Evolutionary conservation across 305 asterid genomes (phyloP), one percentile per base, ranked within the genome.

Genomic region (Ruellia speciosa): DNA sequence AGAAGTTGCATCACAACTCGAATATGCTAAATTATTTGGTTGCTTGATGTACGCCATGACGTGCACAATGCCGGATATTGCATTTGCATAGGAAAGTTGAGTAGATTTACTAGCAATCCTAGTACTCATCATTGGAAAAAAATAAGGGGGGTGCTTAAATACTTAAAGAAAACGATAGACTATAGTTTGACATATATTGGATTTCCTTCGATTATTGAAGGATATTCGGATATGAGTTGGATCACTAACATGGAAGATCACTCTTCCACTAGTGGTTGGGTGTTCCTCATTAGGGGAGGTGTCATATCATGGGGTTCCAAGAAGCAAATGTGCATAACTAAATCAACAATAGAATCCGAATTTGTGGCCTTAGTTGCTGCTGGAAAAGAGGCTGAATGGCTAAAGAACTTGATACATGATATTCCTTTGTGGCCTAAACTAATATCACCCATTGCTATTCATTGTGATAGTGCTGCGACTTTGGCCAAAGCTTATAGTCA

Each of bases 31-130:
- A 5, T 19, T 45, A 0, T 12, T 43, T 17, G 40, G 63, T 5
- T 11, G 53, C 17, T n/a, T 43, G 0, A 58, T 58, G 63, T 58
- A 45, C 43, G 53, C 41, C 12, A 58, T 41, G 53, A 58, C 41
- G 9, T 18, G 41, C 14, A 45, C 63, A 12, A 19, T 53, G 18
- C 43, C 24, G 0, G n/a, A 18, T 17, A 58, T 58, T 58, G 0
- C 33, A 13, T 45, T 18, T 20, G 14, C 14, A 0, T 58, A 14
- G 33, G 43, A 3, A 58, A 34, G 14, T 19, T 45, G 37, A 15
- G 31, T 35, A 14, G 48, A 55, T 55, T 14, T 7, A 34, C 59
- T 2, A 14, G 20, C 1, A 34, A 41, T 17, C 54, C 63, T 10
- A 12, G n/a, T 43, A 14, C 0, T 6, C 5, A 0, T 7, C 54